A percentile compares a stretch with the other conserved stretches of the same genome.
Conservation (phyloP, 2,329 filamentous ascomycete species). For the Diatrype stigma region DNA sequence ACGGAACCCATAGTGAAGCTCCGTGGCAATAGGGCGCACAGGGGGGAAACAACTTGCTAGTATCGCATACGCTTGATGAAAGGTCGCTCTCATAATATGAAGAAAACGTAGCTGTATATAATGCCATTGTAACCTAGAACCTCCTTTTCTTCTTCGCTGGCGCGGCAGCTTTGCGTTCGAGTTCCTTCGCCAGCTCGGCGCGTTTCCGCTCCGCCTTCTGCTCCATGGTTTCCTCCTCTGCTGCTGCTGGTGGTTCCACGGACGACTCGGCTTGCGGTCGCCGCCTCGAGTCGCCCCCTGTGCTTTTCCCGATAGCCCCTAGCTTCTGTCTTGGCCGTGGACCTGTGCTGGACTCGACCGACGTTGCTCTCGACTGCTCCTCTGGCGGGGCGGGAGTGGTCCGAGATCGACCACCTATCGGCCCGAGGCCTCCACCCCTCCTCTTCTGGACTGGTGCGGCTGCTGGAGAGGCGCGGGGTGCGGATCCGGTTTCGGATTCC, state of each 20-base stretch:
- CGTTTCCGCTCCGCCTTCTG: constrained; percentile 44
- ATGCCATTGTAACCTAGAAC: constrained; percentile 36
- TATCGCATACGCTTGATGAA: no score
- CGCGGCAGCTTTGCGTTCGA: constrained; percentile 44
- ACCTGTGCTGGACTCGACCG: background rate
- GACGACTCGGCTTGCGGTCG: background rate
- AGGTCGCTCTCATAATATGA: no score
- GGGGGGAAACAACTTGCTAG: no score
- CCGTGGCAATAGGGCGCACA: no score
- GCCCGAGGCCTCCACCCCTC: constrained; percentile 9
- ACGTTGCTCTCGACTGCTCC: background rate
- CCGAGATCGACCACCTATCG: constrained; percentile 4
- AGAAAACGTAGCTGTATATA: no score
- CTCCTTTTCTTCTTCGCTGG: constrained; percentile 54
- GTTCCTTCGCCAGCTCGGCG: constrained; percentile 46
- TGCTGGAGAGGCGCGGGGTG: constrained; percentile 2
- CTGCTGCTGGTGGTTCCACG: constrained; percentile 3
- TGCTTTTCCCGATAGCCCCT: background rate
- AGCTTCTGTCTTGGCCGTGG: background rate
- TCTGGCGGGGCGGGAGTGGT: background rate
- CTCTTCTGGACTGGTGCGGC: constrained; percentile 2
- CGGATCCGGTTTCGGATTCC: constrained; percentile 15
- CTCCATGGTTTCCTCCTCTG: constrained; percentile 25
- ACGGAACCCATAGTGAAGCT: no score
- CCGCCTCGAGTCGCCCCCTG: constrained; percentile 3